Percentiles rank a stretch among this genome's conserved stretches.
These are phyloP conservation scores for Stachybotrys elegans DNA, from an alignment of 2,329 filamentous ascomycete genomes.

Conservation along the genomic window DNA sequence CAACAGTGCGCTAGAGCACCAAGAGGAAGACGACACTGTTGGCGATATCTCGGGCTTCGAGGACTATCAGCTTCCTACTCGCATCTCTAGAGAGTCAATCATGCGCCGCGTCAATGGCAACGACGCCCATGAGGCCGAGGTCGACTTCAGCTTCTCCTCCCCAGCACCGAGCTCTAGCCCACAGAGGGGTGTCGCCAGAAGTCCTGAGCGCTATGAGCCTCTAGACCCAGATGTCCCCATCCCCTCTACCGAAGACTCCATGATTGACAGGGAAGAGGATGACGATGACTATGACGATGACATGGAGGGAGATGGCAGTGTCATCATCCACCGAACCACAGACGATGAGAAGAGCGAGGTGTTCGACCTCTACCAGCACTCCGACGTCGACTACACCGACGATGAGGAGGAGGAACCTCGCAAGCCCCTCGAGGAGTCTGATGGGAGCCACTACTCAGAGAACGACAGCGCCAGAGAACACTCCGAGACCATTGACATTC, in stretches of 20 bases:
- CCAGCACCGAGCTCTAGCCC: conserved; percentile 55
- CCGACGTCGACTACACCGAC: conserved; percentile 48
- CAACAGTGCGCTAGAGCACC: conserved; percentile 27
- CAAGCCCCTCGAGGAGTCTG: conserved; percentile 37
- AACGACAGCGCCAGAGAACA: conserved; percentile 17
- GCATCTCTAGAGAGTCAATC: conserved; percentile 91
- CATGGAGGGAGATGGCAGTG: conserved; percentile 50
- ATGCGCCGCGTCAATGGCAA: conserved; percentile 76
- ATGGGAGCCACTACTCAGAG: conserved; percentile 31
- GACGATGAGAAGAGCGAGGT: conserved; percentile 59
- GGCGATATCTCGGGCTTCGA: conserved; percentile 56
- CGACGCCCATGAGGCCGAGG: conserved; percentile 48
- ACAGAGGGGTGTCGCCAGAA: conserved; percentile 41
- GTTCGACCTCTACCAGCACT: conserved; percentile 57
- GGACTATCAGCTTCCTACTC: conserved; percentile 64
- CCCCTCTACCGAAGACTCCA: conserved; percentile 73
- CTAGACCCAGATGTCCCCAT: conserved; percentile 88
- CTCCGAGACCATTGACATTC: conserved; percentile 14
- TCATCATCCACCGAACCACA: conserved; percentile 62
- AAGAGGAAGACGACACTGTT: conserved; percentile 54
- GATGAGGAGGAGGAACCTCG: conserved; percentile 46
- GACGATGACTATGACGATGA: conserved; percentile 43
- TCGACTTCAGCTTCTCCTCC: conserved; percentile 61
- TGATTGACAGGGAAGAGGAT: conserved; percentile 47
- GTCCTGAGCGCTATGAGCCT: conserved; percentile 49